Percentiles rank a stretch among this genome's conserved stretches.
phyloP scores from a whole-genome alignment of 768 basidiomycete species.

The Cyclocybe cylindracea region DNA sequence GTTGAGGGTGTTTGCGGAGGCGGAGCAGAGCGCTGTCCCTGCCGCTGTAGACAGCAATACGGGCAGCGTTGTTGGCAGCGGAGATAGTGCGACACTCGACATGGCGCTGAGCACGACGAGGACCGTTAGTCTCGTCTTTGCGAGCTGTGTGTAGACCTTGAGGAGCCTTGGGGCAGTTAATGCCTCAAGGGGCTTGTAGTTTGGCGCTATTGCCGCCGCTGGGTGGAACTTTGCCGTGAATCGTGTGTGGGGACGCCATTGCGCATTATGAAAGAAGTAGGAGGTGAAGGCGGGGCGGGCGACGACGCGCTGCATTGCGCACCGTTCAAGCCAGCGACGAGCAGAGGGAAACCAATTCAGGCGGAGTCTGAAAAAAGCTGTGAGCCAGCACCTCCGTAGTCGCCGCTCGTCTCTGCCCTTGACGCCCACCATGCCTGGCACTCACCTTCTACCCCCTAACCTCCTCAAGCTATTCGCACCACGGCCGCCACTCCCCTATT shows the following conservation, averaged over 20 bases:
- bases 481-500: slow-evolving; percentile 85
- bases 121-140: slow-evolving; percentile 81
- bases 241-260: slow-evolving; percentile 38
- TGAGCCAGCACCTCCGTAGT: not conserved
- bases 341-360: slow-evolving; percentile 1
- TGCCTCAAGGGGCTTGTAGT: slow-evolving; percentile 37
- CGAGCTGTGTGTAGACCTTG: slow-evolving; percentile 75
- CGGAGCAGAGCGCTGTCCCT: slow-evolving; percentile 89
- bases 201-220: slow-evolving; percentile 16
- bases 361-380: slow-evolving; percentile 13
- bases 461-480: slow-evolving; percentile 96
- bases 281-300: slow-evolving; percentile 39
- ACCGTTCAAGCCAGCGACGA: too few species aligned
- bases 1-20: slow-evolving; percentile 93
- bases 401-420: slow-evolving; percentile 1
- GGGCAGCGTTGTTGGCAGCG: slow-evolving; percentile 80
- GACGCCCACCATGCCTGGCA: slow-evolving; percentile 54
- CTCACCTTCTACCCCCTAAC: slow-evolving; percentile 92
- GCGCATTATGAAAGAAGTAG: slow-evolving; percentile 66
- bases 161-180: slow-evolving; percentile 56
- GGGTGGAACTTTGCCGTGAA: slow-evolving; percentile 9
- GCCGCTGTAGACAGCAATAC: slow-evolving; percentile 84
- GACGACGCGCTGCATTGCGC: not conserved
- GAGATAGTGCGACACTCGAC: slow-evolving; percentile 91
- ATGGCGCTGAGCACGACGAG: slow-evolving; percentile 89